These are phyloP conservation scores for Ramaria sp. DNA, from an alignment of 768 basidiomycete genomes.

Conservation along the genomic window DNA sequence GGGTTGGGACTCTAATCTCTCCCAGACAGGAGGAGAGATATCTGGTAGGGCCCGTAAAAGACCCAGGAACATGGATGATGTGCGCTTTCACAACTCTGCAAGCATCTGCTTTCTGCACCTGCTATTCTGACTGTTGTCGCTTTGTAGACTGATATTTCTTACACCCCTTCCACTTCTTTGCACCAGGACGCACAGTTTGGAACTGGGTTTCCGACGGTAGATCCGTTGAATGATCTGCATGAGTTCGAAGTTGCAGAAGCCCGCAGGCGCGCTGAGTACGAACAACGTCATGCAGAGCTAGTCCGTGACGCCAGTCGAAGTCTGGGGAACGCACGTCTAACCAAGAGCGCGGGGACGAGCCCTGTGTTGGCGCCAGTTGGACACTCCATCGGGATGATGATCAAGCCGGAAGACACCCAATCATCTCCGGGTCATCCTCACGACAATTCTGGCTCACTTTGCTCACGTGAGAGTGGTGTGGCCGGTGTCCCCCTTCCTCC, in stretches of 20 bases:
- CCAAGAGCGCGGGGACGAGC: conserved; percentile 61
- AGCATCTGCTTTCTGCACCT: not conserved
- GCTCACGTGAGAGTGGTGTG: not conserved
- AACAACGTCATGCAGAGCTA: conserved; percentile 59
- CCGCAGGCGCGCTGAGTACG: conserved; percentile 75
- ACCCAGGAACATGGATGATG: conserved; percentile 1
- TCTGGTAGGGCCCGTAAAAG: conserved; percentile 4
- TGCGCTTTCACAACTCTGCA: not conserved
- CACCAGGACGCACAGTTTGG: not conserved
- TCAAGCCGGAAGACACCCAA: conserved; percentile 16
- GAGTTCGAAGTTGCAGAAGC: conserved; percentile 84
- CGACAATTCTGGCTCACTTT: conserved; percentile 19
- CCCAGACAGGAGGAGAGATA: not conserved
- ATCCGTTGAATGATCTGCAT: conserved; percentile 82
- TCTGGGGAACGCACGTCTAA: conserved; percentile 22
- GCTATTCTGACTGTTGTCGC: not conserved
- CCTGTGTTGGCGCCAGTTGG: conserved; percentile 38
- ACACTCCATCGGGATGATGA: not conserved
- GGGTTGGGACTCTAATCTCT: conserved; percentile 48
- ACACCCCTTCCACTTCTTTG: not conserved
- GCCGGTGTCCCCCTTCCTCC: conserved; percentile 20
- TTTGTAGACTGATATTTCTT: not conserved
- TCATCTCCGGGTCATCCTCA: conserved; percentile 17
- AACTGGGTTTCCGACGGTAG: conserved; percentile 17
- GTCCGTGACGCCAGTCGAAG: conserved; percentile 10